phyloP scores from a whole-genome alignment of 169 alveolate genomes.

The Plasmodium ovale region DNA sequence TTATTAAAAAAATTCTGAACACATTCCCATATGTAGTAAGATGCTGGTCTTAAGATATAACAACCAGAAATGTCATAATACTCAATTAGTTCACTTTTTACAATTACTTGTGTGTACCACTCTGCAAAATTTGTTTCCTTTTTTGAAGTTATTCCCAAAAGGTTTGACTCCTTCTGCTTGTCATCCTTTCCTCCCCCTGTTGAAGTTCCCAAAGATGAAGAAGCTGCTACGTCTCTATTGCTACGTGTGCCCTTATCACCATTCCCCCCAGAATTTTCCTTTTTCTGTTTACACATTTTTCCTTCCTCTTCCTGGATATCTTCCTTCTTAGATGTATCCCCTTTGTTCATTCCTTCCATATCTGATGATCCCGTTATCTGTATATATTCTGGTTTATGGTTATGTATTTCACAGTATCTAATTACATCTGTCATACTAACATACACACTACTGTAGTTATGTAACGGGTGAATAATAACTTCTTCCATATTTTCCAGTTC shows the following conservation, averaged over 20 bases:
- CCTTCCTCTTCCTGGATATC: constrained; percentile 1
- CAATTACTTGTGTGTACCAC: constrained; percentile 94
- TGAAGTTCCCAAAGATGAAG: too few relatives aligned
- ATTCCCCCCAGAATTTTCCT: constrained; percentile 7
- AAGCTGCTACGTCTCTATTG: background rate
- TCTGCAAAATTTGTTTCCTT: constrained; percentile 89
- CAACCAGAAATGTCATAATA: constrained; percentile 99
- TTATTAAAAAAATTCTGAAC: constrained; percentile 94
- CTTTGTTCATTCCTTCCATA: background rate
- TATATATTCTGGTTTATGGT: constrained; percentile 57
- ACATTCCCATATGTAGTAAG: constrained; percentile 98
- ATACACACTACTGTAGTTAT: constrained; percentile 68
- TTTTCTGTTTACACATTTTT: constrained; percentile 17
- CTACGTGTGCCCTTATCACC: background rate
- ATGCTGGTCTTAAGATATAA: constrained; percentile 98
- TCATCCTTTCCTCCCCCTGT: constrained; percentile 6
- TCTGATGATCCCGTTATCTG: constrained; percentile 8
- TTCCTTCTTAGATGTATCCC: constrained; percentile 14
- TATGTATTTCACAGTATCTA: constrained; percentile 63
- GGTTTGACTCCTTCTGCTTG: constrained; percentile 56
- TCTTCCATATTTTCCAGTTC: constrained; percentile 73
- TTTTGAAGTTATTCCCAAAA: constrained; percentile 86
- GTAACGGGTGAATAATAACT: constrained; percentile 77
- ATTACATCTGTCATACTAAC: constrained; percentile 71
- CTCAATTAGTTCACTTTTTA: constrained; percentile 97